phyloP scores from a whole-genome alignment of 805 yeast genomes.

The Nakazawaea wickerhamii region DNA sequence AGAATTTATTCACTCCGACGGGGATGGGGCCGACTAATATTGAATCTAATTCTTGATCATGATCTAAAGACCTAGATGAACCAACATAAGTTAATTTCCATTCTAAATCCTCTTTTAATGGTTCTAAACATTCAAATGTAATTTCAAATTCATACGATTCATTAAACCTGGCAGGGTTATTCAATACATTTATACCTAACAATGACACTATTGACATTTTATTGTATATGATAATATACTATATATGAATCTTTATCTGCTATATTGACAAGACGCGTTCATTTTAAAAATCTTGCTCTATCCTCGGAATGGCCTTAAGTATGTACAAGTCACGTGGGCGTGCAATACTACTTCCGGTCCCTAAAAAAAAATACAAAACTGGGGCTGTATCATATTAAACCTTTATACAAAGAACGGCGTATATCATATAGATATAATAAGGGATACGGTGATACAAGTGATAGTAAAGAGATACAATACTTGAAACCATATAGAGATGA shows the following conservation, averaged over 20 bases:
- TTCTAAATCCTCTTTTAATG: constrained; percentile 85
- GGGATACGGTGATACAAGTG: too few relatives aligned
- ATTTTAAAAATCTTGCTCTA: too few relatives aligned
- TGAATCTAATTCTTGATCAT: constrained; percentile 95
- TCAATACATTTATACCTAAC: constrained; percentile 84
- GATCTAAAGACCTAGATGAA: constrained; percentile 87
- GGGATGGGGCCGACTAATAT: constrained; percentile 98
- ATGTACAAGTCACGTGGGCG: too few relatives aligned
- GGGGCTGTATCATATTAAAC: too few relatives aligned
- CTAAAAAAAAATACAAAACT: too few relatives aligned
- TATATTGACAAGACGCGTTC: constrained; percentile 2
- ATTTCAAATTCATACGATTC: constrained; percentile 96
- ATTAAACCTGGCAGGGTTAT: constrained; percentile 90
- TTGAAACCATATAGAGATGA: too few relatives aligned
- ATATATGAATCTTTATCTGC: neutral
- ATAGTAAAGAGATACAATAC: too few relatives aligned
- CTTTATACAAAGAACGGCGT: too few relatives aligned
- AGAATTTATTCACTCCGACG: constrained; percentile 90
- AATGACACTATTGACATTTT: constrained; percentile 89
- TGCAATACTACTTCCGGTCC: too few relatives aligned
- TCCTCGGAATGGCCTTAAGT: too few relatives aligned
- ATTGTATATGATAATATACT: neutral
- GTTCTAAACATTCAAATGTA: constrained; percentile 94
- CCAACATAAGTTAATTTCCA: constrained; percentile 98
- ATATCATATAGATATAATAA: too few relatives aligned